Percentiles rank a stretch among this genome's conserved stretches.
These are phyloP conservation scores for Penicillium griseofulvum DNA, from an alignment of 2,329 filamentous ascomycete genomes.

Conservation along the genomic window DNA sequence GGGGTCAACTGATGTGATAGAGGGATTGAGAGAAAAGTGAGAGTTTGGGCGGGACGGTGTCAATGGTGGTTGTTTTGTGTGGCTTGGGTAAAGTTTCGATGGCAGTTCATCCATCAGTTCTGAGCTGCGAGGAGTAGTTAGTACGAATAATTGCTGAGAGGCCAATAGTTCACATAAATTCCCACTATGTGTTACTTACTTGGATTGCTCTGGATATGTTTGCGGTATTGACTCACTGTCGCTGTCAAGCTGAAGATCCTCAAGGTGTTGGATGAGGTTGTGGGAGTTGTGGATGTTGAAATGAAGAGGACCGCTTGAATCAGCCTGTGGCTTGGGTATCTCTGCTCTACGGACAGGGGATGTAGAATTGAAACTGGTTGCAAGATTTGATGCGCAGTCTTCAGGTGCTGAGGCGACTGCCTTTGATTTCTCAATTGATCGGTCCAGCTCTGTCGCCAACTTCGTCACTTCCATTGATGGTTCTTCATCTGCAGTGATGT, in stretches of 20 bases:
- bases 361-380: neutral
- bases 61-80: neutral
- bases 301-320: neutral
- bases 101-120: neutral
- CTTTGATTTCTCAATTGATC: neutral
- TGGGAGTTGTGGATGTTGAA: neutral
- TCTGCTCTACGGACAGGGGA: neutral
- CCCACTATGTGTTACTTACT: conserved; percentile 16
- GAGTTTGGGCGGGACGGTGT: neutral
- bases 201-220: conserved; percentile 14
- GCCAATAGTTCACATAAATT: neutral
- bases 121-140: neutral
- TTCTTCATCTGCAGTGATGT: neutral
- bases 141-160: neutral
- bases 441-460: neutral
- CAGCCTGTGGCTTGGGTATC: neutral
- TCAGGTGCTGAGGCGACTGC: neutral
- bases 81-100: neutral
- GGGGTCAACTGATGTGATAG: neutral
- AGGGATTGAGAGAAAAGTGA: neutral
- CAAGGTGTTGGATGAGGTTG: conserved; percentile 23
- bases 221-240: conserved; percentile 22
- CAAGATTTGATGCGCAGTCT: neutral
- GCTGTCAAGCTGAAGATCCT: conserved; percentile 19
- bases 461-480: neutral